Conservation (phyloP, 192 early-diverging fungal genomes). For the Gamsiella multidivaricata region DNA sequence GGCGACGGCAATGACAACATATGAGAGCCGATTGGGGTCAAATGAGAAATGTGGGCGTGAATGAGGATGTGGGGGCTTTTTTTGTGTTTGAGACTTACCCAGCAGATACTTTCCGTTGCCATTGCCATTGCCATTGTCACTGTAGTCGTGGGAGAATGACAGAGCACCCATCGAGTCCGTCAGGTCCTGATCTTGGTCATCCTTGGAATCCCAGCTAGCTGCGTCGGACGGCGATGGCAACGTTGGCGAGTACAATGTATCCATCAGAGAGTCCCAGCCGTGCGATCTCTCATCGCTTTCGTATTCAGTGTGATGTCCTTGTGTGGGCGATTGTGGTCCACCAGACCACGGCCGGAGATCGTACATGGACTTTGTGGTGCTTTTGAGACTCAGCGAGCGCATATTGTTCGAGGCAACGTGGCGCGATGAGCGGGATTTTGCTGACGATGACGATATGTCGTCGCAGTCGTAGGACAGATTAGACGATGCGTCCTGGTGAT, state of each 20-base stretch:
- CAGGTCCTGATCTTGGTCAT: constrained; percentile 25
- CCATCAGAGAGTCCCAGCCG: constrained; percentile 51
- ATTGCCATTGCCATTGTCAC: too few relatives aligned
- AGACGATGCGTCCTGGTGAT: background rate
- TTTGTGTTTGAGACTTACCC: constrained; percentile 29
- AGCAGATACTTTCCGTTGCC: constrained; percentile 50
- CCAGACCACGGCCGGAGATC: constrained; percentile 44
- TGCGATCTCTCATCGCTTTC: constrained; percentile 41
- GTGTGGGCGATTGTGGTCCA: constrained; percentile 19
- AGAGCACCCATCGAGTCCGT: constrained; percentile 24
- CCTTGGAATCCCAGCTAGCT: constrained; percentile 27
- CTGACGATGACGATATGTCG: constrained; percentile 5
- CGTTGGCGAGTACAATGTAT: constrained; percentile 42
- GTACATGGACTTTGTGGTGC: constrained; percentile 52
- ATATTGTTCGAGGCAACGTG: constrained; percentile 5
- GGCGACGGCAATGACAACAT: too few relatives aligned
- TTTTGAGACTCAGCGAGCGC: constrained; percentile 48
- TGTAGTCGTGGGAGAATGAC: constrained; percentile 8
- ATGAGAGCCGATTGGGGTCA: too few relatives aligned
- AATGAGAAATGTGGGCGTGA: too few relatives aligned
- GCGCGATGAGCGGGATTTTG: constrained; percentile 12
- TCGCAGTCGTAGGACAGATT: background rate
- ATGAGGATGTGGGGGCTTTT: too few relatives aligned
- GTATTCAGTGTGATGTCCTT: constrained; percentile 14
- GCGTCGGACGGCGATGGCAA: constrained; percentile 22